Percentiles rank a stretch among this genome's conserved stretches.
Evolutionary conservation across 108 stramenopile species (phyloP).

Genomic region (Pseudonitzschia multistriata): DNA sequence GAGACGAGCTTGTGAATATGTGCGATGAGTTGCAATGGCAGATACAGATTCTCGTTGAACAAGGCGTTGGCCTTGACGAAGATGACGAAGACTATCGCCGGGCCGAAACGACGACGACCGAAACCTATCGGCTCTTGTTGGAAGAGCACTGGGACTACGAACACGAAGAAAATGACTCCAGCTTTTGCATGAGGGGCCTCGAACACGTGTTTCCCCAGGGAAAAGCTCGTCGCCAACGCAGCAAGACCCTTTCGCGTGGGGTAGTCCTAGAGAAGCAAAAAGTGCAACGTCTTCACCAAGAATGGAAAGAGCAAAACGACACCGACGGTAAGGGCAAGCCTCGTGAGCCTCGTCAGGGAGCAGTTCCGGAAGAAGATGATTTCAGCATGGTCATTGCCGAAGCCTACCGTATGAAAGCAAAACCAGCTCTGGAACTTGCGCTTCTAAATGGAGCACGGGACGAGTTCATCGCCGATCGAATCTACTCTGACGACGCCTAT

Average conservation of each 20-base stretch:
- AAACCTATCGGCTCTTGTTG: neutral
- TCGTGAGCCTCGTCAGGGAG: neutral
- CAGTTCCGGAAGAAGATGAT: no score
- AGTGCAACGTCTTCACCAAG: neutral
- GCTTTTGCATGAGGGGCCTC: constrained; percentile 1
- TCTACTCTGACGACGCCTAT: neutral
- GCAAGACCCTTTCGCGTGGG: neutral
- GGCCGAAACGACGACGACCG: neutral
- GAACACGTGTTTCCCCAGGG: constrained; percentile 1
- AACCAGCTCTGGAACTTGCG: neutral
- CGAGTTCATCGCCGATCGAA: neutral
- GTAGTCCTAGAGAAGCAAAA: neutral
- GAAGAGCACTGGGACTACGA: constrained; percentile 1
- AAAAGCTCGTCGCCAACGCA: neutral
- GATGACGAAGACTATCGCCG: neutral
- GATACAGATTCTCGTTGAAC: neutral
- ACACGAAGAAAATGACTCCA: neutral
- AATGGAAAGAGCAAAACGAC: neutral
- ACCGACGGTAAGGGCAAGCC: neutral
- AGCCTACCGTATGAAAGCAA: neutral
- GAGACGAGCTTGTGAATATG: neutral
- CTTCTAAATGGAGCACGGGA: neutral
- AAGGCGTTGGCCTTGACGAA: neutral
- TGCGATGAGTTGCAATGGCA: neutral
- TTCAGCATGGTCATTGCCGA: neutral